These are phyloP conservation scores for Murraya paniculata DNA, from an alignment of 345 rosid genomes.

Conservation along the genomic window DNA sequence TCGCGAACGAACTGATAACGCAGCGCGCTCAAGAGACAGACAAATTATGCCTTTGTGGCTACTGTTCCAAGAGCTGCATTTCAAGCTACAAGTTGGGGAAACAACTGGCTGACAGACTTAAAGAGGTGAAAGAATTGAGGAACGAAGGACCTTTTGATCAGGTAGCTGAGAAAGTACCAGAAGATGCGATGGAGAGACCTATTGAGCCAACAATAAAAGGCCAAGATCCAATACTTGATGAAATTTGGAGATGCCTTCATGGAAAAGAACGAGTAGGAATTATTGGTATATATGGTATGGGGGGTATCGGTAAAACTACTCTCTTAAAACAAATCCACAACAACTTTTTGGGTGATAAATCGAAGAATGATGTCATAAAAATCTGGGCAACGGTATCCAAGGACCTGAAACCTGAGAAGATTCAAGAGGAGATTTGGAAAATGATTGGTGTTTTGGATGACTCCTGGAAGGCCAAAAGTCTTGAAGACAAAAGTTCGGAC, in stretches of 20 bases:
- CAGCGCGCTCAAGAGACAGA: neutral
- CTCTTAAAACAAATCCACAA: no score
- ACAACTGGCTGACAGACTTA: neutral
- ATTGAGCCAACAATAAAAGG: neutral
- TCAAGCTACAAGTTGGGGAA: neutral
- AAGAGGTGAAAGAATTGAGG: neutral
- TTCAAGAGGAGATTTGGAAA: no score
- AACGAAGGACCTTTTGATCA: neutral
- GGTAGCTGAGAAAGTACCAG: neutral
- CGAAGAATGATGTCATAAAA: no score
- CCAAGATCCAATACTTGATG: neutral
- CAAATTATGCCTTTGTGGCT: neutral
- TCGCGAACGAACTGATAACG: neutral
- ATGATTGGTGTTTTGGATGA: no score
- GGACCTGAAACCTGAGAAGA: no score
- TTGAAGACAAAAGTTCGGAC: no score
- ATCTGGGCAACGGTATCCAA: no score
- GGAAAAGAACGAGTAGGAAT: no score
- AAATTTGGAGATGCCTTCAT: neutral
- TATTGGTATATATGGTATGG: no score
- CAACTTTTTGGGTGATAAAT: no score
- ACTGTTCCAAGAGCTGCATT: neutral
- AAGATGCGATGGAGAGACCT: neutral
- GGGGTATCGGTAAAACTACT: no score
- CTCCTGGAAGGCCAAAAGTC: no score